Evolutionary conservation across 2,329 filamentous ascomycete species (phyloP).

Genomic region (Aspergillus arachidicola): DNA sequence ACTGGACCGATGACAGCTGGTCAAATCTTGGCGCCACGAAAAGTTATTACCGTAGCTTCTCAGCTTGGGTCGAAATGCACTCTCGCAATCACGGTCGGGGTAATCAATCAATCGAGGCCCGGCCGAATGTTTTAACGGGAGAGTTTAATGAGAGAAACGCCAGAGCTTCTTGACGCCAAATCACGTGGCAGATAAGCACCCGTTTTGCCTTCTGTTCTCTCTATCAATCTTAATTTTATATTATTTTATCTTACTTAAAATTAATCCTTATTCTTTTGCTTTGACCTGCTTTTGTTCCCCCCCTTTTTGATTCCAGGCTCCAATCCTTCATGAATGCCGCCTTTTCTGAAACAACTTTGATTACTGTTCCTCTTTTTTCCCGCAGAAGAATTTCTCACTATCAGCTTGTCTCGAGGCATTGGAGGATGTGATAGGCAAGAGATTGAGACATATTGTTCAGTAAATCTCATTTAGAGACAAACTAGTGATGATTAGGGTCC

Average conservation of each 20-base stretch:
- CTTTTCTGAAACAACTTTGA: not conserved
- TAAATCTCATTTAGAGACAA: not conserved
- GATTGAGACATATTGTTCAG: not conserved
- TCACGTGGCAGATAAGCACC: constrained; percentile 27
- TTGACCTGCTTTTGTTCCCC: not conserved
- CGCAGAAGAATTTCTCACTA: not conserved
- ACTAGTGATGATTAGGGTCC: constrained; percentile 1
- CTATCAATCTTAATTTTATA: too few species aligned
- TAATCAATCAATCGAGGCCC: constrained; percentile 14
- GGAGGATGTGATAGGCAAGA: not conserved
- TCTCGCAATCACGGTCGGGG: constrained; percentile 4
- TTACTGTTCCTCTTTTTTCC: not conserved
- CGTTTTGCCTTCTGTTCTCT: not conserved
- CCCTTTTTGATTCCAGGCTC: not conserved
- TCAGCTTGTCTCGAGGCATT: not conserved
- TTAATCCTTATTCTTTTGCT: not conserved
- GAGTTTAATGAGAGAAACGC: constrained; percentile 17
- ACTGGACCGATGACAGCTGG: constrained; percentile 7
- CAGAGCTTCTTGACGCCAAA: constrained; percentile 16
- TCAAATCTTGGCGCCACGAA: constrained; percentile 7
- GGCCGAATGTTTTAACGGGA: constrained; percentile 20
- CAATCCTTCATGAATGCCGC: not conserved
- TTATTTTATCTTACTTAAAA: not conserved
- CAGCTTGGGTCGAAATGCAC: constrained; percentile 1
- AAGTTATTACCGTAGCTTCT: constrained; percentile 5